Base-by-base conservation (phyloP, 1,284 basidiomycete species). In the Ceratobasidium sp. region DNA sequence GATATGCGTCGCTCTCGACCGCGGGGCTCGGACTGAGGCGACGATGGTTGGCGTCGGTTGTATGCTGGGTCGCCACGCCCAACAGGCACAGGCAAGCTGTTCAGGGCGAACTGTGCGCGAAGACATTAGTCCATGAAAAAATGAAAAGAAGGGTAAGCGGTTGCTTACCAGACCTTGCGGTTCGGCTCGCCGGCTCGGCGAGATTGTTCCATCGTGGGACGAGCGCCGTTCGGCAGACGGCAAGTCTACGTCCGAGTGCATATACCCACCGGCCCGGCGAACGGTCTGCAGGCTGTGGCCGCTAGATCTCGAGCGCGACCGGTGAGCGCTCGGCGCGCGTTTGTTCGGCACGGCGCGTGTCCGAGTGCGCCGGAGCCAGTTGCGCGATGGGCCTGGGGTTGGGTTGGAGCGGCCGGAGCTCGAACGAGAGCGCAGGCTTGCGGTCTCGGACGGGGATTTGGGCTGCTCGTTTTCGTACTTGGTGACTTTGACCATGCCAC, bases 401-500 rank as follows among this genome's bases (percentile, higher is more conserved):
- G 69, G 59, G 24, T 16, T 41, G 8, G 69, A 72, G 27, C 48
- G 69, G 46, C 69, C 49, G 43, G 69, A 72, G 31, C 58, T 27
- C 43, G 69, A 72, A 31, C 34, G 65, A n/a, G 65, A 68, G 7
- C 37, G 27, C 46, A 72, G 13, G 37, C 69, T 72, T 6, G n/a
- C 49, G 2, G 69, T 72, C 22, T 72, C 69, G 27, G 58, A 62
- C 16, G 69, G 69, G 11, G 69, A 72, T 34, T 72, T 72, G 69
- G 69, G 69, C 19, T 72, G 69, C 51, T 72, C 58, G 22, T 51
- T 72, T 72, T 72, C 69, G 58, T 72, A 72, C 39, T 72, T 72
- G 69, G 69, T 72, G 2, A 72, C 58, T 62, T 72, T 72, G 56
- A 72, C 69, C 69, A 72, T 72, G 56, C 69, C 69, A 16, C 69